Evolutionary conservation across 306 rosid species (phyloP), one percentile per base, ranked within the genome.

Genomic region (Sphenostylis stenocarpa): DNA sequence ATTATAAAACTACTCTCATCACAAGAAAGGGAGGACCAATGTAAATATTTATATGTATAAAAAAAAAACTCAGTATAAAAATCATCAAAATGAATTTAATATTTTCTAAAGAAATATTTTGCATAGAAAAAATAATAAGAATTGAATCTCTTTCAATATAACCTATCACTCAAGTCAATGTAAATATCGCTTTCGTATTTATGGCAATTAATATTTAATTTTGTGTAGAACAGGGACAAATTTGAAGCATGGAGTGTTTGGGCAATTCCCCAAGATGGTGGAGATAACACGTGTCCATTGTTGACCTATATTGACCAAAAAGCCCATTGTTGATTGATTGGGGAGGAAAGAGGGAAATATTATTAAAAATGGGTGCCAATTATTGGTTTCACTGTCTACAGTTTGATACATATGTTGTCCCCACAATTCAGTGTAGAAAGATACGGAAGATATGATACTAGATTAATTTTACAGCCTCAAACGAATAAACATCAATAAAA

Each of bases 321-420:
- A 21, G 15, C 5, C 26, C n/a, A 6, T 8, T n/a, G 9, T 2
- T 17, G 17, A 56, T 38, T 24, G 77, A 56, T 38, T 24, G 56
- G 53, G 2, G 0, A 8, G 36, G 14, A n/a, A n/a, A n/a, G 10
- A 9, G 44, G 17, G 41, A 43, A 77, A 15, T 21, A 31, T 14
- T 29, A 65, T 43, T 15, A 44, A 26, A 70, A 43, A 60, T 0
- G 19, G 43, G 33, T 70, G 24, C 5, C 44, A 70, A 70, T 70
- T 70, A 70, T 58, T 75, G 79, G 63, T 31, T 61, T 62, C 24
- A 47, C 9, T 69, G 21, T 69, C 34, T 31, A 43, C n/a, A 10
- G 4, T 29, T 52, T 12, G 45, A 41, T 39, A 38, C n/a, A 10
- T 36, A 19, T 17, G 29, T 13, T 39, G 43, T 41, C 14, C 77